Conservation (phyloP, 352 stramenopile species). For the Globisporangium okanoganense region DNA sequence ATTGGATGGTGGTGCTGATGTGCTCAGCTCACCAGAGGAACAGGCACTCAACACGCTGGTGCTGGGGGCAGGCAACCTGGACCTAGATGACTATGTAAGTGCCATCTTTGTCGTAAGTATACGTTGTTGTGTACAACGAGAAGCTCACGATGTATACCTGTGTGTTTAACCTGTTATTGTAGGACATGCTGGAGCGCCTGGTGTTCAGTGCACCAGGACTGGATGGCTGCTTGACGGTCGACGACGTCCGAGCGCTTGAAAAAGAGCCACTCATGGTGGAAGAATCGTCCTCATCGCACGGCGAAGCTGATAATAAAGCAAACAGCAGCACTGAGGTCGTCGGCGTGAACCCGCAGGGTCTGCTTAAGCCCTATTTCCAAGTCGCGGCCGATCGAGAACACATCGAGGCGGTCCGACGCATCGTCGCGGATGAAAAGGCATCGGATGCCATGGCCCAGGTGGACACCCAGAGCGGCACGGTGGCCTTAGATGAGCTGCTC, state of each 20-base stretch:
- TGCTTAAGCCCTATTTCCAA: slow-evolving; percentile 72
- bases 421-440: slow-evolving; percentile 63
- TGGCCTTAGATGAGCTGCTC: slow-evolving; percentile 66
- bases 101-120: neutral
- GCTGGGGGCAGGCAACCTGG: slow-evolving; percentile 12
- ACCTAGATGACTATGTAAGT: slow-evolving; percentile 25
- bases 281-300: no score
- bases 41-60: slow-evolving; percentile 36
- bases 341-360: slow-evolving; percentile 41
- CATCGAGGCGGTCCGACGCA: slow-evolving; percentile 45
- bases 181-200: slow-evolving; percentile 33
- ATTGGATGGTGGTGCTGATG: neutral
- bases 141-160: neutral
- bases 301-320: slow-evolving; percentile 2
- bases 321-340: slow-evolving; percentile 27
- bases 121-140: neutral
- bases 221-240: slow-evolving; percentile 40
- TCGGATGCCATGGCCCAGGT: slow-evolving; percentile 47
- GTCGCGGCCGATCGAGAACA: slow-evolving; percentile 48
- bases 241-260: slow-evolving; percentile 30
- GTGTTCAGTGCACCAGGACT: slow-evolving; percentile 54
- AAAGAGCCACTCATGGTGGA: neutral
- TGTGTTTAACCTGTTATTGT: neutral
- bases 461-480: slow-evolving; percentile 38
- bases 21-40: slow-evolving; percentile 27